A percentile compares a stretch with the other conserved stretches of the same genome.
Evolutionary conservation across 75 land plant genomes (phyloP).

Genomic region (Selaginella tamariscina): DNA sequence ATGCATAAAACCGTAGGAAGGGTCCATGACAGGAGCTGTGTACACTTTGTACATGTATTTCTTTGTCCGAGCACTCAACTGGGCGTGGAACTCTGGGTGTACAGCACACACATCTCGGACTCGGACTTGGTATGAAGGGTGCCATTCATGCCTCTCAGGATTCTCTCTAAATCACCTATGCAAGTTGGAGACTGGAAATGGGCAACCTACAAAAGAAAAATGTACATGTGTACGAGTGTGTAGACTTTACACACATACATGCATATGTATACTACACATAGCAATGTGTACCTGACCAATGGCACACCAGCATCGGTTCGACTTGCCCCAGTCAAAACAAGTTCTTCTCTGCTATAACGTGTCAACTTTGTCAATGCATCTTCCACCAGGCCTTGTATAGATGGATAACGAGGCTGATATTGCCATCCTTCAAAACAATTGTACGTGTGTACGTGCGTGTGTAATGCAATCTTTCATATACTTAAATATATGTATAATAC

Average conservation of each 20-base stretch:
- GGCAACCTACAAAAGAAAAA: constrained; percentile 54
- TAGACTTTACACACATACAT: neutral
- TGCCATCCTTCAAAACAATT: constrained; percentile 63
- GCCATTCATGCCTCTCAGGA: constrained; percentile 69
- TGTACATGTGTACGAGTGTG: neutral
- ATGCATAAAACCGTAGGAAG: constrained; percentile 58
- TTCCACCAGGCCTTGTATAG: constrained; percentile 58
- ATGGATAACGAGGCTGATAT: constrained; percentile 46
- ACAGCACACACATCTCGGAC: constrained; percentile 63
- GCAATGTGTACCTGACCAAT: constrained; percentile 59
- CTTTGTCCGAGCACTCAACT: constrained; percentile 58
- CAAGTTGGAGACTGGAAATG: constrained; percentile 68
- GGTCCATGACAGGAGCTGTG: constrained; percentile 64
- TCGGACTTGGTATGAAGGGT: constrained; percentile 69
- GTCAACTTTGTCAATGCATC: constrained; percentile 49
- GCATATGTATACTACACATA: neutral
- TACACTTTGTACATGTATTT: constrained; percentile 74
- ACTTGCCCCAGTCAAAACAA: constrained; percentile 57
- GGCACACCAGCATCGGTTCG: constrained; percentile 92
- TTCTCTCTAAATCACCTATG: constrained; percentile 41
- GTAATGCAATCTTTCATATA: neutral
- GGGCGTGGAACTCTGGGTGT: constrained; percentile 72
- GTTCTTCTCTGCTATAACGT: constrained; percentile 46
- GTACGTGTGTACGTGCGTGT: neutral
- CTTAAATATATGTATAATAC: constrained; percentile 1